Conservation (phyloP, 768 basidiomycete genomes). For the Mycena indigotica region DNA sequence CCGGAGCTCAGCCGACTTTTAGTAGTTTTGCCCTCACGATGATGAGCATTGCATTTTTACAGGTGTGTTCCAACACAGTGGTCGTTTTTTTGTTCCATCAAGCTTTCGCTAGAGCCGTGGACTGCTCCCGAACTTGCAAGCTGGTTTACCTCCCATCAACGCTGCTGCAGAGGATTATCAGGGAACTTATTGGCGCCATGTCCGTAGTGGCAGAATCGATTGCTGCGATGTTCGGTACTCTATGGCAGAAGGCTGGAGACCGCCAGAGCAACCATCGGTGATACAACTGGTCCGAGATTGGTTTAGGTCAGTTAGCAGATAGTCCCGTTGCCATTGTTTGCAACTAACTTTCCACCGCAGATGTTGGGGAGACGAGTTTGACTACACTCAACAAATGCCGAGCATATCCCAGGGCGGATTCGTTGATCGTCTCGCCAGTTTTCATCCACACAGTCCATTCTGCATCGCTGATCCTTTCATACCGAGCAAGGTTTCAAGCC, state of each 20-base stretch:
- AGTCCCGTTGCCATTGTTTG: background rate
- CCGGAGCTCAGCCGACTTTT: conserved; percentile 39
- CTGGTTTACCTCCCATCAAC: conserved; percentile 26
- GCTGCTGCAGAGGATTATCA: conserved; percentile 6
- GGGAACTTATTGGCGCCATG: conserved; percentile 36
- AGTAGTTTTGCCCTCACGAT: conserved; percentile 64
- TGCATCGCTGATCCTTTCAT: conserved; percentile 47
- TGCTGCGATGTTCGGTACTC: conserved; percentile 36
- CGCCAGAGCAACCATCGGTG: conserved; percentile 17
- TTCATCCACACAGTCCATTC: conserved; percentile 9
- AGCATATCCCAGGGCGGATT: conserved; percentile 47
- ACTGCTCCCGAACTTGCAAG: conserved; percentile 57
- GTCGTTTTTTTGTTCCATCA: background rate
- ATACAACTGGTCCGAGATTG: conserved; percentile 37
- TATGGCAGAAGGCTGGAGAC: conserved; percentile 15
- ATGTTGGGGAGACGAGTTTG: conserved; percentile 46
- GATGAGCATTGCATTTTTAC: conserved; percentile 63
- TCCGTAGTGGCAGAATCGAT: conserved; percentile 6
- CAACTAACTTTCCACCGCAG: conserved; percentile 33
- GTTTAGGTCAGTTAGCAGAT: conserved; percentile 39
- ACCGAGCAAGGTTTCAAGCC: conserved; percentile 33
- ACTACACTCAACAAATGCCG: conserved; percentile 33
- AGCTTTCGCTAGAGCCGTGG: conserved; percentile 37
- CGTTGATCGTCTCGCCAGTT: conserved; percentile 22
- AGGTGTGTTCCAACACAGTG: conserved; percentile 40